Base-by-base conservation (phyloP, 1,284 basidiomycete species). In the Wolfiporia cocos region DNA sequence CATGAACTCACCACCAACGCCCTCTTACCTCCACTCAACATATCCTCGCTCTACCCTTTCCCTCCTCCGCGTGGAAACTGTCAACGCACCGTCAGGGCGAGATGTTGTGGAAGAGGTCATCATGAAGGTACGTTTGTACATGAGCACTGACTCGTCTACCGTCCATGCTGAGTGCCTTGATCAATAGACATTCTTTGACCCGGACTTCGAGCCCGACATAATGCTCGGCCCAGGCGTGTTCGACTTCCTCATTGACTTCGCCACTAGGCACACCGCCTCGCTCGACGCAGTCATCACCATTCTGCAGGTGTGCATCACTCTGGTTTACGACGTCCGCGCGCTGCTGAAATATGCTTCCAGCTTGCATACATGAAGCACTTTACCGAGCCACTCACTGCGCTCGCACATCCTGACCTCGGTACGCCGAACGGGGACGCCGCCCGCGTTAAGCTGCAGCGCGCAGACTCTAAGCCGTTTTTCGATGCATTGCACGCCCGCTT, bases 101-200 rank as follows among this genome's bases (percentile, higher is more conserved):
- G 54, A 58, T 4, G 56, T 80, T 15, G 53, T 83, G 15, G 69
- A 78, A 38, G 63, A 71, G 12, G 56, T 85, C 4, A 39, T 86
- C 9, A 46, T 68, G 4, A 67, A 74, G 61, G 81, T 81, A 44
- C 10, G 55, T 39, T 19, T 2, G 26, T n/a, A n/a, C n/a, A n/a
- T n/a, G n/a, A n/a, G n/a, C n/a, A n/a, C n/a, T n/a, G n/a, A n/a
- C n/a, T n/a, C n/a, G n/a, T n/a, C n/a, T n/a, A n/a, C n/a, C n/a
- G n/a, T 28, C 26, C 26, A 28, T 28, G 7, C 7, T 28, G 14
- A 28, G 7, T 7, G 28, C 18, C 18, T 19, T 5, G 14, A 23
- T n/a, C n/a, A n/a, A n/a, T 24, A 86, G 82, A 78, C 75, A 0
- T 86, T 85, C 58, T 85, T 86, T 48, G 71, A 76, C 48, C 47